A percentile compares a stretch with the other conserved stretches of the same genome.
phyloP scores from a whole-genome alignment of 1,139 yeast species.

The Waltiozyma sp. region DNA sequence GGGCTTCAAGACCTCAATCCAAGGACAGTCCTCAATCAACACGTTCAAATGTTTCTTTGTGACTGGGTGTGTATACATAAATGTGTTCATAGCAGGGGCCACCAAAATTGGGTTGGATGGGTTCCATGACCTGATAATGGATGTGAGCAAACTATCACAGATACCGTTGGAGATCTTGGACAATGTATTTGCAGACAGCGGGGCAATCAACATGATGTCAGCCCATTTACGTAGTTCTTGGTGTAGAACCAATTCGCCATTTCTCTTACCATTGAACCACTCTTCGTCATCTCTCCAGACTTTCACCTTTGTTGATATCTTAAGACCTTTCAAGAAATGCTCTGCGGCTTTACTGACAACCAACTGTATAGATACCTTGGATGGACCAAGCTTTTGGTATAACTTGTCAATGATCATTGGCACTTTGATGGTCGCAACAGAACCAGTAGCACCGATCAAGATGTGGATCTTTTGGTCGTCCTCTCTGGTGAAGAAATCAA shows the following conservation, averaged over 20 bases:
- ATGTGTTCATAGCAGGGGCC: constrained; percentile 97
- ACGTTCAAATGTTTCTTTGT: constrained; percentile 71
- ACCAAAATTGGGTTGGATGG: constrained; percentile 75
- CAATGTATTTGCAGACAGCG: constrained; percentile 85
- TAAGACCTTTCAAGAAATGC: constrained; percentile 69
- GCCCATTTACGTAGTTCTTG: constrained; percentile 94
- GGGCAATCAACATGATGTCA: constrained; percentile 82
- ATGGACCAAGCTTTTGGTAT: constrained; percentile 60
- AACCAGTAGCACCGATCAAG: constrained; percentile 85
- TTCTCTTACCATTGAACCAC: constrained; percentile 47
- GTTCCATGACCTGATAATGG: constrained; percentile 86
- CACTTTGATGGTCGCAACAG: constrained; percentile 90
- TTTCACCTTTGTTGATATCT: constrained; percentile 71
- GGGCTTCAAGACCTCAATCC: constrained; percentile 77
- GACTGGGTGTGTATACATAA: constrained; percentile 90
- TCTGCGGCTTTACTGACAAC: constrained; percentile 78
- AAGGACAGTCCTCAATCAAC: constrained; percentile 50
- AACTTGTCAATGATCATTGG: constrained; percentile 78
- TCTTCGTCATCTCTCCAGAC: constrained; percentile 94
- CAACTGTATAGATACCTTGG: constrained; percentile 69
- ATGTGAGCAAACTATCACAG: constrained; percentile 78
- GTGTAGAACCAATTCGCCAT: constrained; percentile 62
- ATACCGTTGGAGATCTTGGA: constrained; percentile 88
- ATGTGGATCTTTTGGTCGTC: constrained; percentile 82
- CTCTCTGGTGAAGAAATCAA: constrained; percentile 55